phyloP scores from a whole-genome alignment of 129 eudicot species.

The Flaveria sonorensis region DNA sequence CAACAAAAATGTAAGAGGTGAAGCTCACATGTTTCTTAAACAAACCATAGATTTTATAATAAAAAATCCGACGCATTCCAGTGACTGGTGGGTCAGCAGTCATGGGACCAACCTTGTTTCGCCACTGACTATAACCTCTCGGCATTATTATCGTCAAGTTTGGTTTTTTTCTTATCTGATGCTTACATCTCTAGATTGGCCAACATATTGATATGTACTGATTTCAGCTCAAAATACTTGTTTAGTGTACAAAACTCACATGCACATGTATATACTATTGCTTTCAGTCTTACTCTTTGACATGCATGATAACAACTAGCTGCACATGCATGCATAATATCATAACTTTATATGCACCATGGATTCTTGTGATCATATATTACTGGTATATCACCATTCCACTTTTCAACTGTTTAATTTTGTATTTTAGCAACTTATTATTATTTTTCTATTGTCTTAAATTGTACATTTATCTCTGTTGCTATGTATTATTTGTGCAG shows the following conservation, averaged over 20 bases:
- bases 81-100: too few relatives aligned
- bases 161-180: constrained; percentile 1
- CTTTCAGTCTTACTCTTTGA: constrained; percentile 27
- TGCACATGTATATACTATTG: constrained; percentile 48
- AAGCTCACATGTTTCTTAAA: too few relatives aligned
- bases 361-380: constrained; percentile 3
- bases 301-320: not conserved
- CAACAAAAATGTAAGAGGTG: too few relatives aligned
- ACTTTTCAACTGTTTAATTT: not conserved
- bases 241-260: constrained; percentile 53
- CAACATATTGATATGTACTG: constrained; percentile 50
- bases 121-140: not conserved
- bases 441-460: constrained; percentile 4
- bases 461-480: constrained; percentile 20
- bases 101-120: too few relatives aligned
- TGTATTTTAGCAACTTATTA: constrained; percentile 11
- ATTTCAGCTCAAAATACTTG: constrained; percentile 64
- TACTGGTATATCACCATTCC: not conserved
- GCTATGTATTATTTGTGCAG: constrained; percentile 19
- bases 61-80: too few relatives aligned
- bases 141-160: not conserved
- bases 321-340: constrained; percentile 28
- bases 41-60: too few relatives aligned
- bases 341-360: not conserved
- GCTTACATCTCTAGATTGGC: constrained; percentile 3